A percentile compares a stretch with the other conserved stretches of the same genome.
These are phyloP conservation scores for Cordyceps javanica DNA, from an alignment of 2,329 filamentous ascomycete species.

Conservation along the genomic window DNA sequence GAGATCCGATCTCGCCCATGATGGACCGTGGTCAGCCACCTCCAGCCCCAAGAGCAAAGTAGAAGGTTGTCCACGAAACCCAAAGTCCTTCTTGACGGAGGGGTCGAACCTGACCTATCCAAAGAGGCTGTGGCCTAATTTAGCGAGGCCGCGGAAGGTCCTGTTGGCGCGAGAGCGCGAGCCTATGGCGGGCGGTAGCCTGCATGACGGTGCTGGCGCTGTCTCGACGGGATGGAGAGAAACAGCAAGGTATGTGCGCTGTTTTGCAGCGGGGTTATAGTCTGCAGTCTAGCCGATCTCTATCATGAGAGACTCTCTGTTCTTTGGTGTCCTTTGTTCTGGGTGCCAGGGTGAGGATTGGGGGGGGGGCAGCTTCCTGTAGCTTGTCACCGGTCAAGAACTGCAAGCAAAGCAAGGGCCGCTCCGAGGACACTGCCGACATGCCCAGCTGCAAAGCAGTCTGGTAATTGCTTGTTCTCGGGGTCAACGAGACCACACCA, in stretches of 20 bases:
- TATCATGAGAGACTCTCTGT: not conserved
- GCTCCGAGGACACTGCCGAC: not conserved
- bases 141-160: not conserved
- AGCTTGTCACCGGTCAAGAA: constrained; percentile 11
- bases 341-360: not conserved
- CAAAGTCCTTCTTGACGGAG: not conserved
- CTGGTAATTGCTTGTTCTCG: not conserved
- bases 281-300: not conserved
- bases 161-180: constrained; percentile 5
- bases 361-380: not conserved
- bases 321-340: not conserved
- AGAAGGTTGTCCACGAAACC: not conserved
- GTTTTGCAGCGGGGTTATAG: not conserved
- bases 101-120: not conserved
- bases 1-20: constrained; percentile 11
- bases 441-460: not conserved
- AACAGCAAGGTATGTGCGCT: not conserved
- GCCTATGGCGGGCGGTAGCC: not conserved
- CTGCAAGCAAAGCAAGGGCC: not conserved
- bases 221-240: not conserved
- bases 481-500: not conserved
- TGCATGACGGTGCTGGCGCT: not conserved
- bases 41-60: not conserved
- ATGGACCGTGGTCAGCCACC: not conserved
- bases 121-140: not conserved